These are phyloP conservation scores for Aegle marmelos DNA, from an alignment of 345 rosid species.

Conservation along the genomic window DNA sequence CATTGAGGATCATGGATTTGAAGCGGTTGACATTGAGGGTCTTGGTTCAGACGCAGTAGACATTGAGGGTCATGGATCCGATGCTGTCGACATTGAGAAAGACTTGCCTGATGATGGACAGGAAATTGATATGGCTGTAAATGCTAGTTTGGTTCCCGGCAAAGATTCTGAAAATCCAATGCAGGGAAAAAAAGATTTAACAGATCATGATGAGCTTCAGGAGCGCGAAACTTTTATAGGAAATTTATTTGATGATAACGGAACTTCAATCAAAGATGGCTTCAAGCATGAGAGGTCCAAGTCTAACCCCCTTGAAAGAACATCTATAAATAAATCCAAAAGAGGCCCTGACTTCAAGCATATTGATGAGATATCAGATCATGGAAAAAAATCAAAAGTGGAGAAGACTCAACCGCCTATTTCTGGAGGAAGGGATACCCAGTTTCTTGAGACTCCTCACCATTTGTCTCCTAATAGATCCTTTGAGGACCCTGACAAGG, in stretches of 20 bases:
- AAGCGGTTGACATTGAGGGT: constrained; percentile 36
- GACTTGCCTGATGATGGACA: constrained; percentile 53
- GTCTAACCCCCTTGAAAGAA: constrained; percentile 50
- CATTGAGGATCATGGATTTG: not conserved
- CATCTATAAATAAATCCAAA: constrained; percentile 45
- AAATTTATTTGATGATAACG: constrained; percentile 75
- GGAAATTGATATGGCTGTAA: constrained; percentile 43
- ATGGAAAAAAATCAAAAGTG: constrained; percentile 48
- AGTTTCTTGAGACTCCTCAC: constrained; percentile 34
- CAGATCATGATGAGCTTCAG: constrained; percentile 40
- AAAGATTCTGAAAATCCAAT: constrained; percentile 23
- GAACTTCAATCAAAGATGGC: constrained; percentile 36
- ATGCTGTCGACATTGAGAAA: constrained; percentile 51
- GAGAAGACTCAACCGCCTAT: constrained; percentile 45
- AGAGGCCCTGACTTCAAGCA: constrained; percentile 41
- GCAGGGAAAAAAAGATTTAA: constrained; percentile 32
- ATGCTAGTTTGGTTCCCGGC: constrained; percentile 14
- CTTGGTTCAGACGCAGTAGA: constrained; percentile 44
- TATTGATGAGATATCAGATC: constrained; percentile 42
- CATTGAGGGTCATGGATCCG: constrained; percentile 46
- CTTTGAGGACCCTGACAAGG: constrained; percentile 33
- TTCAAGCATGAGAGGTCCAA: constrained; percentile 47
- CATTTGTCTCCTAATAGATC: constrained; percentile 27
- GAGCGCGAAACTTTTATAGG: constrained; percentile 71
- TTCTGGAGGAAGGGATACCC: constrained; percentile 41